Evolutionary conservation across 768 basidiomycete genomes (phyloP).

Genomic region (Mycena chlorophos): DNA sequence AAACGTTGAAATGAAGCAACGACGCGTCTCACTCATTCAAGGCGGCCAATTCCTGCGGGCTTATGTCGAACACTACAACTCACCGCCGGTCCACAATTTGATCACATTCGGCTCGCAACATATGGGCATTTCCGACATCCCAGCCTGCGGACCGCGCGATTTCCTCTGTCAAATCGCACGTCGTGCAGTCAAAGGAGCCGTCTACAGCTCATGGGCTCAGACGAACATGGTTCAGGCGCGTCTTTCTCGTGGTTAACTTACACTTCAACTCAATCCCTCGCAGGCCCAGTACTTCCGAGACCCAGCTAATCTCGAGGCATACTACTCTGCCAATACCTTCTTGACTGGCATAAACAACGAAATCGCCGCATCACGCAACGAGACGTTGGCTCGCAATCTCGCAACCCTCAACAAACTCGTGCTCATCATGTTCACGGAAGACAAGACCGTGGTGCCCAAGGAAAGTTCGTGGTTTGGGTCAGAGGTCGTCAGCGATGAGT

Average conservation of each 20-base stretch:
- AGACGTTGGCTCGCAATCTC: slow-evolving; percentile 61
- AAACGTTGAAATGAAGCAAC: slow-evolving; percentile 3
- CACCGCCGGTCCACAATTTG: slow-evolving; percentile 74
- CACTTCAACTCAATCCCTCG: background rate
- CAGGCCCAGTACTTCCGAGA: slow-evolving; percentile 90
- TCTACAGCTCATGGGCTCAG: slow-evolving; percentile 79
- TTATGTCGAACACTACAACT: slow-evolving; percentile 75
- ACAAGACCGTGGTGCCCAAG: slow-evolving; percentile 79
- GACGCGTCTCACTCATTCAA: slow-evolving; percentile 24
- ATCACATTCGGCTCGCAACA: slow-evolving; percentile 88
- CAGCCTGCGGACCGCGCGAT: slow-evolving; percentile 63
- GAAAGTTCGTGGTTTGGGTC: slow-evolving; percentile 88
- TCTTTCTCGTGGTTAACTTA: slow-evolving; percentile 4
- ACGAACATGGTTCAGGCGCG: slow-evolving; percentile 69
- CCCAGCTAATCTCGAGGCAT: slow-evolving; percentile 55
- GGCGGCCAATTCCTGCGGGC: slow-evolving; percentile 88
- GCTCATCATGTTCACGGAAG: slow-evolving; percentile 70
- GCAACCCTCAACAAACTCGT: slow-evolving; percentile 64
- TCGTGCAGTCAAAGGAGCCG: slow-evolving; percentile 57
- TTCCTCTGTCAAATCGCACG: slow-evolving; percentile 69
- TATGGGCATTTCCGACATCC: slow-evolving; percentile 81
- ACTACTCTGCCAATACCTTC: slow-evolving; percentile 64
- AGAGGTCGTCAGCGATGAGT: slow-evolving; percentile 46
- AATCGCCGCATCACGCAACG: slow-evolving; percentile 50
- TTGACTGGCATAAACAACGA: slow-evolving; percentile 82